These are phyloP conservation scores for Ascosphaera apis DNA, from an alignment of 2,329 filamentous ascomycete genomes.

Conservation along the genomic window DNA sequence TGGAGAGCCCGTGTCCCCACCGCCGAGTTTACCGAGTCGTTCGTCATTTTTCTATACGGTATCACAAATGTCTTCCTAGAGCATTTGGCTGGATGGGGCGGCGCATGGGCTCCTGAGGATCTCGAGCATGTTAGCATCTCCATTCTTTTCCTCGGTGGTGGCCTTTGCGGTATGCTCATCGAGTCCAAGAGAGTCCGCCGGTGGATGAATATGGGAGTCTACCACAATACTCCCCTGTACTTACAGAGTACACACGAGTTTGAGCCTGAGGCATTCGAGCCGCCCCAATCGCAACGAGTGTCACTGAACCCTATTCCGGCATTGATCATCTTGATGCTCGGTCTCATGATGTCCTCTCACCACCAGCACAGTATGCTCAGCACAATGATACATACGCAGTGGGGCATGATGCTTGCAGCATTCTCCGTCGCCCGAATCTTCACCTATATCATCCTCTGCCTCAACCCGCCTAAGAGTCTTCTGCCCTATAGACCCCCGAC, in stretches of 20 bases:
- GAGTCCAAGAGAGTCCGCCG: slow-evolving; percentile 50
- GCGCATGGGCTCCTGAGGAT: slow-evolving; percentile 52
- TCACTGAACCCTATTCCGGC: slow-evolving; percentile 77
- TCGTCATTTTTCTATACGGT: slow-evolving; percentile 77
- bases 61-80: slow-evolving; percentile 80
- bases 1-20: slow-evolving; percentile 43
- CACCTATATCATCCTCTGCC: slow-evolving; percentile 59
- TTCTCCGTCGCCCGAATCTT: slow-evolving; percentile 55
- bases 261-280: slow-evolving; percentile 20
- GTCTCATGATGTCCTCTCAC: slow-evolving; percentile 89
- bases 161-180: slow-evolving; percentile 67
- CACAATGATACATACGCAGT: slow-evolving; percentile 82
- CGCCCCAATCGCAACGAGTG: slow-evolving; percentile 45
- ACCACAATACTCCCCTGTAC: background rate
- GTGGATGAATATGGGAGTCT: slow-evolving; percentile 25
- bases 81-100: slow-evolving; percentile 52
- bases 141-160: slow-evolving; percentile 79
- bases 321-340: slow-evolving; percentile 64
- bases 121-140: slow-evolving; percentile 86
- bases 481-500: slow-evolving; percentile 70
- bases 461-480: slow-evolving; percentile 58
- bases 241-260: too few relatives aligned
- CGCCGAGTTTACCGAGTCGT: slow-evolving; percentile 74
- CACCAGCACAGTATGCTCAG: slow-evolving; percentile 65
- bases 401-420: slow-evolving; percentile 65